Evolutionary conservation across 352 stramenopile genomes (phyloP), one percentile per base, ranked within the genome.

Genomic region (Phytopythium boreale): DNA sequence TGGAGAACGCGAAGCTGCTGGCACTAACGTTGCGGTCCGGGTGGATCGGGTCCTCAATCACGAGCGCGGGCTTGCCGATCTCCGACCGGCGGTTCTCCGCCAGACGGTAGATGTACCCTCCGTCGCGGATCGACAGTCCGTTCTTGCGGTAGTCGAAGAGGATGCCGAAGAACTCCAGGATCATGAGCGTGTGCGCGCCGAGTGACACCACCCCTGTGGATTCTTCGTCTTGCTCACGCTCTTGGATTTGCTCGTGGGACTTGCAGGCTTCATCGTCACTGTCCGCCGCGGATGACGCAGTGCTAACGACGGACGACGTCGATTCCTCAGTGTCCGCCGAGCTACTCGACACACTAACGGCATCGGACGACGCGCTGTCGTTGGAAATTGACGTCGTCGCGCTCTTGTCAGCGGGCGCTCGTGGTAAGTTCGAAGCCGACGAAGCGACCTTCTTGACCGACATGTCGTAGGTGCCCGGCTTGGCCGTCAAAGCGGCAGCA

Each of bases 21-120:
- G 87, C 85, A 47, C 85, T 90, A 9, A 96, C 87, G 39, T 96
- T 96, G 62, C 86, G 82, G 56, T 94, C 85, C 6, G 87, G 86
- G 58, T 96, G 79, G 62, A 96, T 94, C n/a, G 87, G 85, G 64
- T 94, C 87, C 53, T 96, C 85, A n/a, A 96, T 90, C 62, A 96
- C 86, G n/a, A 96, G 70, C 43, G 77, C 72, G 29, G 81, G 81
- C 65, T 93, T 90, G 46, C 74, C 69, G 5, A 89, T 63, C 24
- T 88, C 70, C 19, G 63, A 56, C 39, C 70, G 67, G 31, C 77
- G 64, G 59, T 76, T 75, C 53, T 89, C 86, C 0, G 83, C 84
- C 9, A 94, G 72, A 1, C 85, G 74, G 70, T 93, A 96, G 60
- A 94, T 92, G 67, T 94, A 96, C 29, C 87, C 87, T 43, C 86